Conservation (phyloP, 805 yeast species). For the Candida loeiensis region DNA sequence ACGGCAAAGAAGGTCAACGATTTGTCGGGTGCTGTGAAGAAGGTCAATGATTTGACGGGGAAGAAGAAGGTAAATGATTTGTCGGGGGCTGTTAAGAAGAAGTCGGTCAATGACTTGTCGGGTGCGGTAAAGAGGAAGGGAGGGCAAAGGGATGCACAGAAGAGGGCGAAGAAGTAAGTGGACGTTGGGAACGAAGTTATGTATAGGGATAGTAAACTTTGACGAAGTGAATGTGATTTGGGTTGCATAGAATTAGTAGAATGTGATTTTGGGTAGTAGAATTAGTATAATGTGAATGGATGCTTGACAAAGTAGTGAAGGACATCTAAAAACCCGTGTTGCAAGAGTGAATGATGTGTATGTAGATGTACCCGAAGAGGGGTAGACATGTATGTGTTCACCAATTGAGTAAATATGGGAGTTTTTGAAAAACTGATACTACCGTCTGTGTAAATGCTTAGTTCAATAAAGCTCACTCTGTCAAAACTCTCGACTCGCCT, state of each 20-base stretch:
- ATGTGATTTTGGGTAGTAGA: not conserved
- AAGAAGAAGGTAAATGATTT: conserved; percentile 40
- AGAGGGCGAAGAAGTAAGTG: conserved; percentile 6
- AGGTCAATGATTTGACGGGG: conserved; percentile 13
- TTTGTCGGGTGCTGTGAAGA: conserved; percentile 46
- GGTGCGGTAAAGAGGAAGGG: conserved; percentile 35
- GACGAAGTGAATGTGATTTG: not conserved
- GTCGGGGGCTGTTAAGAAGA: conserved; percentile 51
- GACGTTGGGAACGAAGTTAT: not conserved
- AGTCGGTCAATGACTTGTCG: conserved; percentile 28
- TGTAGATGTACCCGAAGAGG: too few relatives aligned
- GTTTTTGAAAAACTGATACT: too few relatives aligned
- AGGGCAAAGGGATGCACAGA: conserved; percentile 6
- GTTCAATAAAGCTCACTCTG: too few relatives aligned
- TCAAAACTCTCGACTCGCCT: too few relatives aligned
- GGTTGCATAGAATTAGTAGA: not conserved
- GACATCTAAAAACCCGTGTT: not conserved
- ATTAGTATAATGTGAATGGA: not conserved
- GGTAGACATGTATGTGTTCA: too few relatives aligned
- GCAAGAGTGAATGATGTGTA: too few relatives aligned
- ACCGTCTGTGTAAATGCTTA: too few relatives aligned
- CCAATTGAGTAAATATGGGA: too few relatives aligned
- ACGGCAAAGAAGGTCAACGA: conserved; percentile 45
- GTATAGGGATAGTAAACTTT: not conserved
- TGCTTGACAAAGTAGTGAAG: not conserved